Conservation (phyloP, 1,284 basidiomycete genomes). For the Trametes polyzona region DNA sequence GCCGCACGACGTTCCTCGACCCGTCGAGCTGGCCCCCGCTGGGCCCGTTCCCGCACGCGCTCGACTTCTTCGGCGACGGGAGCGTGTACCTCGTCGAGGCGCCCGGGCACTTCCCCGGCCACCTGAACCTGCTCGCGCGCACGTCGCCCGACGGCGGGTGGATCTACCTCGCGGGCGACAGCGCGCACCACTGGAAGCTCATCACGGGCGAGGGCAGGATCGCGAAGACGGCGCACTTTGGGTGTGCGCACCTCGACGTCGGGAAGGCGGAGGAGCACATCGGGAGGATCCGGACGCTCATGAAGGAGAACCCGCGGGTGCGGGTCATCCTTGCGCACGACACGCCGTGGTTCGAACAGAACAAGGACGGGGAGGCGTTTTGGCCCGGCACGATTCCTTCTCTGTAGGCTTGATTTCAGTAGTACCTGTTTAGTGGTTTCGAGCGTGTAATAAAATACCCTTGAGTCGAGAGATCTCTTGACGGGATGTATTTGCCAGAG, state of each 20-base stretch:
- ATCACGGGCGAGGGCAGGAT: constrained; percentile 51
- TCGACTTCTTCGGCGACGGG: constrained; percentile 61
- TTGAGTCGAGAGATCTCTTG: no score
- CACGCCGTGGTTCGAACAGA: constrained; percentile 50
- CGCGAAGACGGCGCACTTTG: constrained; percentile 31
- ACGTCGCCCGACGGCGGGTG: constrained; percentile 58
- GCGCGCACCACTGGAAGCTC: constrained; percentile 57
- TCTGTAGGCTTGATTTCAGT: constrained; percentile 4
- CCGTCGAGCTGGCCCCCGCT: constrained; percentile 28
- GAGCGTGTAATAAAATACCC: no score
- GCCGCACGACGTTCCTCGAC: constrained; percentile 42
- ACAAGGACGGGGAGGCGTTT: constrained; percentile 43
- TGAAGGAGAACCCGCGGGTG: constrained; percentile 41
- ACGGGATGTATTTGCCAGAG: no score
- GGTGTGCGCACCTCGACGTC: constrained; percentile 50
- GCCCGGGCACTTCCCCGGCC: constrained; percentile 55
- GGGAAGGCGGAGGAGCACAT: constrained; percentile 47
- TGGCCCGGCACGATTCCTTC: constrained; percentile 43
- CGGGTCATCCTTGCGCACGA: constrained; percentile 58
- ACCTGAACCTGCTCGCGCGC: constrained; percentile 56
- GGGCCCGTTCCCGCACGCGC: constrained; percentile 53
- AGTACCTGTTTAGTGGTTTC: no score
- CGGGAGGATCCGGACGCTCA: constrained; percentile 42
- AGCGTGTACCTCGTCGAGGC: constrained; percentile 59
- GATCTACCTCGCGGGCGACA: constrained; percentile 60